A percentile compares a stretch with the other conserved stretches of the same genome.
Evolutionary conservation across 1,284 basidiomycete genomes (phyloP).

Genomic region (Inonotus hispidus): DNA sequence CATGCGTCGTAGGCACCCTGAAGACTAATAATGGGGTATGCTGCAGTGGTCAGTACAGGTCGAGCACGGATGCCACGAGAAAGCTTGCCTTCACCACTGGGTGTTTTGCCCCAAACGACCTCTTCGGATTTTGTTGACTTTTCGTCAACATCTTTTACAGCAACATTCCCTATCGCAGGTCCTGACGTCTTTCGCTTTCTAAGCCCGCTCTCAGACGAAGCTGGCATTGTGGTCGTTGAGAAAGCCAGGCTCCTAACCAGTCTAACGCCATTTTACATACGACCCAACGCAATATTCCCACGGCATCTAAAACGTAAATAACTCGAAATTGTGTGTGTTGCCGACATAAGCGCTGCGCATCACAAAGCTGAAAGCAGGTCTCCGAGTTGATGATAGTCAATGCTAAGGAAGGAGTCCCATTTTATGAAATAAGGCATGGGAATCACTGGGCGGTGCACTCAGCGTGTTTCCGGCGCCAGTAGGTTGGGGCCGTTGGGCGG

Average conservation of each 20-base stretch:
- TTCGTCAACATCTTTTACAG: slow-evolving; percentile 2
- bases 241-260: background rate
- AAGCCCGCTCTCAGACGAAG: slow-evolving; percentile 7
- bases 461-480: background rate
- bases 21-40: slow-evolving; percentile 59
- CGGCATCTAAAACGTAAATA: background rate
- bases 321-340: background rate
- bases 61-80: slow-evolving; percentile 1
- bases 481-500: background rate
- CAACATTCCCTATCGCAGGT: background rate
- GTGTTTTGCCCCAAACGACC: slow-evolving; percentile 85
- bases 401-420: background rate
- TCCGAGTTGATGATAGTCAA: background rate
- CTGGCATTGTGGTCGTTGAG: slow-evolving; percentile 2
- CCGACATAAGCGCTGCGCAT: background rate
- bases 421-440: background rate
- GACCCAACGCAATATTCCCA: slow-evolving; percentile 1
- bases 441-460: background rate
- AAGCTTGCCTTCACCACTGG: slow-evolving; percentile 68
- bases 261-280: background rate
- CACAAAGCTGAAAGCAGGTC: background rate
- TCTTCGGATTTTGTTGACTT: slow-evolving; percentile 38
- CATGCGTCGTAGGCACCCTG: slow-evolving; percentile 91
- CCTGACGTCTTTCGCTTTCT: slow-evolving; percentile 11
- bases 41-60: background rate